Base-by-base conservation (phyloP, 805 yeast species). In the Wickerhamomyces strasburgensis region DNA sequence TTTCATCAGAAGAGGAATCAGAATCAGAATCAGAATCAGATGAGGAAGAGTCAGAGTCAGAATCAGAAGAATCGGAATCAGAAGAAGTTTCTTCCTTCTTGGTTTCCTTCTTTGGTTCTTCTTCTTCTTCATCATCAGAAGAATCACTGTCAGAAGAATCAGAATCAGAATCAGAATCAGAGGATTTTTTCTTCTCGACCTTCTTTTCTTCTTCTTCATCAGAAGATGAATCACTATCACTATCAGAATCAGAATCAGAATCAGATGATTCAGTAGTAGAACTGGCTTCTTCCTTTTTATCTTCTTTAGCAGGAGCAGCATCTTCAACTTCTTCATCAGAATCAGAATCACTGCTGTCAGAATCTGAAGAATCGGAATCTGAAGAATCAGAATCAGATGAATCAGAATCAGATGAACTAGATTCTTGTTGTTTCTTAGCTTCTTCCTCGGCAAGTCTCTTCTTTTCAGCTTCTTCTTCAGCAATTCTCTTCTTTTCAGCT, bases 61-160 rank as follows among this genome's bases (percentile, higher is more conserved):
- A 39, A 27, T 33, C 37, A 5, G 46, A 48, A 11, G 48, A 40
- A 19, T 43, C 52, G 6, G 57, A 51, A 25, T 42, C n/a, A n/a
- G n/a, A n/a, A n/a, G n/a, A n/a, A n/a, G n/a, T n/a, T n/a, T n/a
- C n/a, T n/a, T n/a, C 51, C 25, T 56, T 48, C 55, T 23, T 62
- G 55, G 36, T 8, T 18, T 26, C 35, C 35, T 32, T 25, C 35
- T 32, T 35, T n/a, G n/a, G n/a, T n/a, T n/a, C n/a, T n/a, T n/a
- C n/a, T n/a, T n/a, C n/a, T n/a, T n/a, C n/a, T n/a, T n/a, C n/a
- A n/a, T n/a, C n/a, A n/a, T n/a, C n/a, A n/a, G n/a, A n/a, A n/a
- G n/a, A n/a, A n/a, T n/a, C 33, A 27, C 54, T 49, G 29, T 52
- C 60, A 27, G 65, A 53, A 16, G 59, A 51, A 16, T 40, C 57